Evolutionary conservation across 2,329 filamentous ascomycete genomes (phyloP).

Genomic region (Pseudopyricularia cyperi): DNA sequence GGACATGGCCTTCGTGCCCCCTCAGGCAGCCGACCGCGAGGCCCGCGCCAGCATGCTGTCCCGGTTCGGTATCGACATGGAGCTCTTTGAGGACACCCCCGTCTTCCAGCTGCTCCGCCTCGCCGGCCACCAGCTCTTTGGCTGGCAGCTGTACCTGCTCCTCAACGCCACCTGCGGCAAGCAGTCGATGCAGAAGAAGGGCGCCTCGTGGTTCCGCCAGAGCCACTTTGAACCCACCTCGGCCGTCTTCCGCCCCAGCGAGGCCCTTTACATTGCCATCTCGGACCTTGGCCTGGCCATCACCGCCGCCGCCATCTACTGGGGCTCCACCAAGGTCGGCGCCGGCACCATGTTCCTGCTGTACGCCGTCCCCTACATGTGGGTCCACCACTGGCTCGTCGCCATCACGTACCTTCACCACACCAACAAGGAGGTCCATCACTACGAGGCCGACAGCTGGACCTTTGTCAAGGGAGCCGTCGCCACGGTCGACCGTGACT

Average conservation of each 20-base stretch:
- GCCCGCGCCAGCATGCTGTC: not conserved
- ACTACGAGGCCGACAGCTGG: conserved; percentile 47
- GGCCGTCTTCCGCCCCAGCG: conserved; percentile 44
- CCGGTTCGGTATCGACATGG: conserved; percentile 24
- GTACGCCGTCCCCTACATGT: conserved; percentile 58
- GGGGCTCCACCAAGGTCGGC: conserved; percentile 38
- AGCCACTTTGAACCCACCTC: conserved; percentile 51
- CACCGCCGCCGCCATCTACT: conserved; percentile 36
- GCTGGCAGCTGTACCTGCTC: conserved; percentile 51
- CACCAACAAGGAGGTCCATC: conserved; percentile 45
- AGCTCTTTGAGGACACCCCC: conserved; percentile 52
- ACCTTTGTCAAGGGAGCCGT: conserved; percentile 49
- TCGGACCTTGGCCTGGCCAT: conserved; percentile 47
- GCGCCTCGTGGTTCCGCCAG: conserved; percentile 25
- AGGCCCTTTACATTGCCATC: conserved; percentile 41
- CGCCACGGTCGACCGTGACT: conserved; percentile 50
- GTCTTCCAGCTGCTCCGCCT: conserved; percentile 39
- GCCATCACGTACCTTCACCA: conserved; percentile 68
- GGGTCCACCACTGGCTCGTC: conserved; percentile 97
- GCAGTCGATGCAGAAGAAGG: conserved; percentile 31
- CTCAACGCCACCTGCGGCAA: conserved; percentile 40
- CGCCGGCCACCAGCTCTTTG: conserved; percentile 48
- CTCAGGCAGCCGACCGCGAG: conserved; percentile 19
- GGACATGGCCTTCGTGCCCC: conserved; percentile 52
- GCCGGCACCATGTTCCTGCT: conserved; percentile 42